Evolutionary conservation across 306 rosid genomes (phyloP), one percentile per base, ranked within the genome.

Genomic region (Vachellia pachyceras): DNA sequence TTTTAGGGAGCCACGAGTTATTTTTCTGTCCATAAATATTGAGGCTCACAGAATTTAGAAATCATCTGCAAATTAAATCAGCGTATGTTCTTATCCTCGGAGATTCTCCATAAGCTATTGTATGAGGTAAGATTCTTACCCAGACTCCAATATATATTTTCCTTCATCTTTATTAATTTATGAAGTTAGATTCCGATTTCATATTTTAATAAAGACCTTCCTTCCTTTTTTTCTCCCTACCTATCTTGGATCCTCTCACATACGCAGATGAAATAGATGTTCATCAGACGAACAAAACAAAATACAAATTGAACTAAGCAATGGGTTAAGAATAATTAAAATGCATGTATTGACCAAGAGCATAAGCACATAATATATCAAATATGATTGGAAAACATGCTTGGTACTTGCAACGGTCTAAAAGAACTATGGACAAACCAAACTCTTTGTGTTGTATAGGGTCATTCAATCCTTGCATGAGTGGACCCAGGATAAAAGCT

Each of bases 361-460:
- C 46, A 20, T 33, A 41, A 69, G 37, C 42, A 69, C 47, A 83
- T 61, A 78, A 22, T 49, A 78, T 40, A 64, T 81, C 80, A 80
- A 39, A 79, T 17, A 71, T 55, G 60, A 77, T 79, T 36, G 36
- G 68, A 69, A 13, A 79, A 40, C 41, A 78, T 80, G 70, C 46
- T 81, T 61, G 74, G 64, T 72, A 23, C 12, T 50, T 47, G 75
- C 44, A 76, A 76, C 69, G 33, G 69, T n/a, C 20, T 65, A 80
- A 60, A 80, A 66, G 40, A 69, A 52, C 50, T 18, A 88, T 79
- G 64, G 60, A 84, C 89, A 60, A 61, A 95, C 99, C 97, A 78
- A 95, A 95, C 55, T 92, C 97, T 86, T 90, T 93, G 88, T 95
- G 97, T 73, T 95, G 99, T 82, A 87, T 88, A 12, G 99, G 97